Base-by-base conservation (phyloP, 176 grass and related monocot genomes). In the Luzula sylvatica region DNA sequence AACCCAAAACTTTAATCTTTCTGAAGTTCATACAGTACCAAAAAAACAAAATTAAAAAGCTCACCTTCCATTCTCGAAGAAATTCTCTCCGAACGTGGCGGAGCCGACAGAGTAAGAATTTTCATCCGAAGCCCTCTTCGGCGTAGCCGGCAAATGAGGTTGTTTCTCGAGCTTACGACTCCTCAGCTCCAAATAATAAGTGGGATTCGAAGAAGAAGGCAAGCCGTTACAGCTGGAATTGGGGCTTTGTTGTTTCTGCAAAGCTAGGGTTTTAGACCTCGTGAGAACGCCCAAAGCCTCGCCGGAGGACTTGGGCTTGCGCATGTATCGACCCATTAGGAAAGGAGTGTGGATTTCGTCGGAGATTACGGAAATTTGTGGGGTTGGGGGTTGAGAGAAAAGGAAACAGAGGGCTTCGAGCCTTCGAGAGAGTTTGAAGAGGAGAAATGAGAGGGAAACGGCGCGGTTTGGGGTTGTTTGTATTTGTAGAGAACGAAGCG, bases 211-310 rank as follows among this genome's bases (percentile, higher is more conserved):
- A 38, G 67, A 13, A 46, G 47, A 54, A 1, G 12, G 1, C 3
- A 21, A 40, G 3, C 20, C 56, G 3, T 20, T 26, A 13, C 48
- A 71, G 23, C 47, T 51, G 26, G 59, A 47, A 9, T 46, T 64
- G 23, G 64, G 76, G 55, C 16, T 73, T 53, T 73, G 73, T 38
- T 51, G 44, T 3, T 66, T 80, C 61, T 81, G 80, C 68, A 78
- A 27, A 24, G 73, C 77, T 12, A 75, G 83, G 38, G 89, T 85
- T 54, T 83, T 76, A 52, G 85, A 77, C 65, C 92, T 78, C 0
- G 89, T 95, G 56, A 74, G 89, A 52, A 88, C 89, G 15, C 89
- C 83, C 66, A 85, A 72, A 22, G 82, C 27, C 83, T 94, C 88
- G 0, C 83, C 76, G 18, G 83, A 87, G 30, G 76, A 26, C 88